These are phyloP conservation scores for Pseudoperonospora humuli DNA, from an alignment of 352 stramenopile species.

Conservation along the genomic window DNA sequence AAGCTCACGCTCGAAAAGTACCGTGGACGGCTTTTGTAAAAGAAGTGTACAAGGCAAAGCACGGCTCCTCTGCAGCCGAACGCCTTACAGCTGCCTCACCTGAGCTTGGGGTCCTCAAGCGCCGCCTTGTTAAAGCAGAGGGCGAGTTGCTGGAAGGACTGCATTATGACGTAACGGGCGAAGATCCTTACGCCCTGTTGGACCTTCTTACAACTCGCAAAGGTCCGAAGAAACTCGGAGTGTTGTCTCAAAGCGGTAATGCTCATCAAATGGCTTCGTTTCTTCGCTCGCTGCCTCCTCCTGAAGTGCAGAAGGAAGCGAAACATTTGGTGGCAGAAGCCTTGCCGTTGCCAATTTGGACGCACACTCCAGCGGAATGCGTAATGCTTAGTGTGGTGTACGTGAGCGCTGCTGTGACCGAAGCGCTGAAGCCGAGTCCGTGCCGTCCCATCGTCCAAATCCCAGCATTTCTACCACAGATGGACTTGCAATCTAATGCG, in stretches of 20 bases:
- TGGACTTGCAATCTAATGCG: conserved; percentile 36
- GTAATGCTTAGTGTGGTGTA: conserved; percentile 65
- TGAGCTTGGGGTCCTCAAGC: conserved; percentile 44
- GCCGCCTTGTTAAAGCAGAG: conserved; percentile 54
- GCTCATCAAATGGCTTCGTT: conserved; percentile 9
- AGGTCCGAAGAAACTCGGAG: conserved; percentile 33
- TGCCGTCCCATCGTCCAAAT: conserved; percentile 5
- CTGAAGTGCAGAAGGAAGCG: conserved; percentile 57
- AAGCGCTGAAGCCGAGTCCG: conserved; percentile 19
- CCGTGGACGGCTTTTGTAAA: conserved; percentile 57
- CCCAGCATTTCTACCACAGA: conserved; percentile 39
- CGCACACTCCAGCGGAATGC: conserved; percentile 47
- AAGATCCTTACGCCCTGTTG: conserved; percentile 64
- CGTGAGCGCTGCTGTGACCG: conserved; percentile 45
- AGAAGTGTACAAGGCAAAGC: conserved; percentile 63
- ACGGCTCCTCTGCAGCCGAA: conserved; percentile 17
- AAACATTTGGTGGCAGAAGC: conserved; percentile 53
- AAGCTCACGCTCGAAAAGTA: conserved; percentile 54
- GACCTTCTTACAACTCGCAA: conserved; percentile 52
- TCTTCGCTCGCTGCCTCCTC: conserved; percentile 20
- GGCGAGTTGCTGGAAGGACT: conserved; percentile 60
- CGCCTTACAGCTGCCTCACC: conserved; percentile 26
- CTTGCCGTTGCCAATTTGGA: conserved; percentile 57
- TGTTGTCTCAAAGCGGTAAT: conserved; percentile 7
- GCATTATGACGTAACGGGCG: conserved; percentile 63